These are phyloP conservation scores for Halenospora varia DNA, from an alignment of 495 filamentous ascomycete species.

Conservation along the genomic window DNA sequence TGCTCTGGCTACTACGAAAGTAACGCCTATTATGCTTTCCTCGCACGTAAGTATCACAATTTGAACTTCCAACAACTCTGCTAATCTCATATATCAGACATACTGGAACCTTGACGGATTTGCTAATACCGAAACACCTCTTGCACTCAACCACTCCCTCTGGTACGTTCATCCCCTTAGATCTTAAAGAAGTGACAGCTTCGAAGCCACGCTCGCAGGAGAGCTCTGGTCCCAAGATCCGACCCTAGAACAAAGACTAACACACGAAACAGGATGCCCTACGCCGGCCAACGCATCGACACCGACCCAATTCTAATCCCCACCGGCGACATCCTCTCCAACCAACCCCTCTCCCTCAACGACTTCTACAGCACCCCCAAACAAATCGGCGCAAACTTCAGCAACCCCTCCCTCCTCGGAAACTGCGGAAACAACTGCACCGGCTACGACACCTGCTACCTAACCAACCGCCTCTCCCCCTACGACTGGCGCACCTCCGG, in stretches of 20 bases:
- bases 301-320: slow-evolving; percentile 76
- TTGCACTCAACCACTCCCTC: slow-evolving; percentile 67
- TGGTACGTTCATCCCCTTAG: too few relatives aligned
- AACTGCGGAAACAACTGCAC: slow-evolving; percentile 71
- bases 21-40: slow-evolving; percentile 64
- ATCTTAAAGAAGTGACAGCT: too few relatives aligned
- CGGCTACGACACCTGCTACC: slow-evolving; percentile 64
- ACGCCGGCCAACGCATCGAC: slow-evolving; percentile 63
- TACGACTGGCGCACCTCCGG: slow-evolving; percentile 52
- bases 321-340: slow-evolving; percentile 66
- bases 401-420: slow-evolving; percentile 45
- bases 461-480: slow-evolving; percentile 38
- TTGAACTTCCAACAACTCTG: too few relatives aligned
- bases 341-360: slow-evolving; percentile 55
- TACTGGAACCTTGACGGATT: slow-evolving; percentile 93
- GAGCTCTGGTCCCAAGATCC: too few relatives aligned
- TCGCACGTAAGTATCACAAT: slow-evolving; percentile 41
- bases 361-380: slow-evolving; percentile 76
- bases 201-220: too few relatives aligned
- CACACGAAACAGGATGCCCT: too few relatives aligned
- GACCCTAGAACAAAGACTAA: too few relatives aligned
- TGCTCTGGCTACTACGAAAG: slow-evolving; percentile 49
- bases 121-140: slow-evolving; percentile 53
- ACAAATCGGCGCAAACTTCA: slow-evolving; percentile 66
- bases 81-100: too few relatives aligned